These are phyloP conservation scores for Condylostoma magnum DNA, from an alignment of 169 alveolate species.

Conservation along the genomic window DNA sequence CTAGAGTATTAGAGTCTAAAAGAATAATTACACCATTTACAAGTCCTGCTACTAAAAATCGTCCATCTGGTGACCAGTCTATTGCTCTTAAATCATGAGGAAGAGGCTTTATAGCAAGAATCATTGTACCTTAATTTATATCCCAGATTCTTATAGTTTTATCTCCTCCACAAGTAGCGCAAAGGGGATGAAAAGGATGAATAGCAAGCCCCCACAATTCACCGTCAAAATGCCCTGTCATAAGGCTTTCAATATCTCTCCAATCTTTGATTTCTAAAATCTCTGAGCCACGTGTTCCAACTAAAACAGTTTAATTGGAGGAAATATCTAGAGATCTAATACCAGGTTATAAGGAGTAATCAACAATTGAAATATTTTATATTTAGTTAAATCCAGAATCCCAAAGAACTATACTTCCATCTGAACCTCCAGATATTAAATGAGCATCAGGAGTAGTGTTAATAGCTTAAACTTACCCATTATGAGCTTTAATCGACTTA, in stretches of 20 bases:
- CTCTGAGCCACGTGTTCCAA: constrained; percentile 86
- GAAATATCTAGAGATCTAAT: constrained; percentile 32
- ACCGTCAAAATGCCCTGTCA: constrained; percentile 77
- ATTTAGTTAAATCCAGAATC: constrained; percentile 29
- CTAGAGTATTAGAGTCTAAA: constrained; percentile 56
- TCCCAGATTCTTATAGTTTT: constrained; percentile 82
- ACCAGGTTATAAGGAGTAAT: constrained; percentile 7
- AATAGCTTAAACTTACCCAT: constrained; percentile 29
- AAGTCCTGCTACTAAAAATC: constrained; percentile 73
- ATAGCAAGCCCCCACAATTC: constrained; percentile 81
- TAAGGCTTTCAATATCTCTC: constrained; percentile 22
- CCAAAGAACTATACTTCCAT: constrained; percentile 51
- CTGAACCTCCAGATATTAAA: constrained; percentile 54
- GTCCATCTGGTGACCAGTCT: constrained; percentile 82
- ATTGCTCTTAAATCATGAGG: constrained; percentile 73
- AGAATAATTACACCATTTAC: constrained; percentile 63
- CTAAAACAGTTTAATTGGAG: constrained; percentile 36
- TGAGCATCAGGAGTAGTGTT: not conserved
- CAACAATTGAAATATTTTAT: not conserved
- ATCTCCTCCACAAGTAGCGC: constrained; percentile 87
- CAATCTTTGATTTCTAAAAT: constrained; percentile 52
- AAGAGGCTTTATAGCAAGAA: constrained; percentile 55
- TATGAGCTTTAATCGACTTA: constrained; percentile 38
- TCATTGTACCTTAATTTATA: constrained; percentile 46
- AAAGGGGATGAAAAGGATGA: constrained; percentile 65